A percentile compares a stretch with the other conserved stretches of the same genome.
Conservation (phyloP, 2,329 filamentous ascomycete species). For the Fusarium praegraminearum region DNA sequence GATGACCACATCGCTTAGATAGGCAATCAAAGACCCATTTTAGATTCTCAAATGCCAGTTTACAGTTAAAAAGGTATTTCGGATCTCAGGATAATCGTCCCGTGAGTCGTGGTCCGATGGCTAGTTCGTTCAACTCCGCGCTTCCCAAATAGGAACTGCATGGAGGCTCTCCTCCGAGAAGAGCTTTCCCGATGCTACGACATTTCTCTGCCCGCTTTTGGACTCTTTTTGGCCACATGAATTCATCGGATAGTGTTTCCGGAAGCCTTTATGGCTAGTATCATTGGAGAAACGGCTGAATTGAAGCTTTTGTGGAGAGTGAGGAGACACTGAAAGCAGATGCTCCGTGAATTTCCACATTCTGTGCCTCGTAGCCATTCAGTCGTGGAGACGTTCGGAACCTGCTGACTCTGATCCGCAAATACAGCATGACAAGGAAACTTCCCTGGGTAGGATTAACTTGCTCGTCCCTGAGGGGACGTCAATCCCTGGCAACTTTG, state of each 20-base stretch:
- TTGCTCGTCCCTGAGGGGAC: background rate
- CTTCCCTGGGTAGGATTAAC: background rate
- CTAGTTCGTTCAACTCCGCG: slow-evolving; percentile 13
- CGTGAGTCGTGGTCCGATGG: slow-evolving; percentile 15
- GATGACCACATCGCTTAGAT: background rate
- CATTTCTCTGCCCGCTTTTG: background rate
- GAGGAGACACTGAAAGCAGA: slow-evolving; percentile 8
- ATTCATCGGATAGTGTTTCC: slow-evolving; percentile 7
- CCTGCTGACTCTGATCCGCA: slow-evolving; percentile 11
- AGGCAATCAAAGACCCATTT: background rate
- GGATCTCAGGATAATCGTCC: slow-evolving; percentile 18
- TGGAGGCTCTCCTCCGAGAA: slow-evolving; percentile 37
- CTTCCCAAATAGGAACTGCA: slow-evolving; percentile 27
- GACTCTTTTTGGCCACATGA: slow-evolving; percentile 3
- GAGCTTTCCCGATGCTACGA: slow-evolving; percentile 27
- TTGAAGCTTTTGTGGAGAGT: background rate
- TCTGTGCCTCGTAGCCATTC: background rate
- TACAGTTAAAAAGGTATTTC: background rate
- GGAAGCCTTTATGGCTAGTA: slow-evolving; percentile 2
- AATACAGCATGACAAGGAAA: background rate
- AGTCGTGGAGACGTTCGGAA: slow-evolving; percentile 4
- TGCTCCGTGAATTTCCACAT: slow-evolving; percentile 22
- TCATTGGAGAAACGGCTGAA: background rate
- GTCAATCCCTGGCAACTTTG: background rate
- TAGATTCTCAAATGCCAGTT: background rate